Percentiles rank a stretch among this genome's conserved stretches.
Conservation (phyloP, 257 asterid genomes). For the Lithospermum erythrorhizon region DNA sequence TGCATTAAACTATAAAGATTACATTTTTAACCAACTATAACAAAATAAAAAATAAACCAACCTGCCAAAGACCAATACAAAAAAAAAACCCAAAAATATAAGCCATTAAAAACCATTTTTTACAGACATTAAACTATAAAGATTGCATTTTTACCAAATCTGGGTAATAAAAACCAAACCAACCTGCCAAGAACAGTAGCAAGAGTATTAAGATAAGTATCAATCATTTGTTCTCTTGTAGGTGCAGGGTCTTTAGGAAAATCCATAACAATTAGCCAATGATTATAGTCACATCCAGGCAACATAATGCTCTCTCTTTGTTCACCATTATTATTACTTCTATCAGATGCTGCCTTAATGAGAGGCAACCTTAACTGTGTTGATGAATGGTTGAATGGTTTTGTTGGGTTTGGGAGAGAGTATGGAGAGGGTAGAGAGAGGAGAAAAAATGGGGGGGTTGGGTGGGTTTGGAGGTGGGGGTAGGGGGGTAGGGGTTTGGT, state of each 20-base stretch:
- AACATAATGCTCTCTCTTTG: conserved; percentile 84
- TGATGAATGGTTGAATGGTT: conserved; percentile 19
- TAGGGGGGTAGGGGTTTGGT: conserved; percentile 42
- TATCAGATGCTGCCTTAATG: conserved; percentile 59
- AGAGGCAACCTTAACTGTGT: conserved; percentile 32
- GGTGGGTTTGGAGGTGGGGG: conserved; percentile 19
- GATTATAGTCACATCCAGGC: conserved; percentile 99
- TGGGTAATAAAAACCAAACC: not conserved
- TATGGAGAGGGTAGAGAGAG: conserved; percentile 25
- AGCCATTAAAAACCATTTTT: too few relatives aligned
- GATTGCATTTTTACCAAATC: not conserved
- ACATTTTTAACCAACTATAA: not conserved
- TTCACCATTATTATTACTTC: conserved; percentile 41
- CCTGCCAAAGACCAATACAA: conserved; percentile 78
- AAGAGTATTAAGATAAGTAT: conserved; percentile 81
- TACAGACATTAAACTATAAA: too few relatives aligned
- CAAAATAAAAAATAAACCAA: not conserved
- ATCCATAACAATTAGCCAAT: conserved; percentile 97
- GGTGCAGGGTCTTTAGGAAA: conserved; percentile 98
- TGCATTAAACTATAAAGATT: not conserved
- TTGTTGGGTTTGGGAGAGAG: conserved; percentile 19
- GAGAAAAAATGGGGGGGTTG: conserved; percentile 15
- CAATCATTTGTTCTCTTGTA: conserved; percentile 96
- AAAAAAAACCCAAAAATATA: too few relatives aligned
- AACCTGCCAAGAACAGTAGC: conserved; percentile 94